A percentile compares a stretch with the other conserved stretches of the same genome.
Conservation (phyloP, 139 green algal genomes). For the Haematococcus sp. region DNA sequence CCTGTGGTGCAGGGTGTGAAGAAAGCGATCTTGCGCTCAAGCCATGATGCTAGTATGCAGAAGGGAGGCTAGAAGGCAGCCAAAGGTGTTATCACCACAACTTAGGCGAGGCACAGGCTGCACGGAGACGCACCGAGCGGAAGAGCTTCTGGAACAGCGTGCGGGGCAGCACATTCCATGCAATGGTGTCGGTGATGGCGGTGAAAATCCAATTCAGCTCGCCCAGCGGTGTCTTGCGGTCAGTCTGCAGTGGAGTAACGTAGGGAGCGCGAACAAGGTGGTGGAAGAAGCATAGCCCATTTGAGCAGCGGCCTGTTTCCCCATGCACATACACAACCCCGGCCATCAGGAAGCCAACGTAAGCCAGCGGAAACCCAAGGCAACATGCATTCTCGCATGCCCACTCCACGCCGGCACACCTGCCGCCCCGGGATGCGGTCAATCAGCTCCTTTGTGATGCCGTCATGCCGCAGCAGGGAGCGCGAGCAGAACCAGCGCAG, state of each 20-base stretch:
- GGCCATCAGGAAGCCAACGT: no score
- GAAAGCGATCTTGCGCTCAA: no score
- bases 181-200: constrained; percentile 99
- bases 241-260: constrained; percentile 50
- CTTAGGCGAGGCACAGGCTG: no score
- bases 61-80: no score
- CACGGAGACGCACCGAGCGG: constrained; percentile 61
- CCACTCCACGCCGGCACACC: no score
- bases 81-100: no score
- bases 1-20: constrained; percentile 54
- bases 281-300: no score
- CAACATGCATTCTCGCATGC: no score
- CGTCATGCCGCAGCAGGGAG: constrained; percentile 57
- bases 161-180: constrained; percentile 94
- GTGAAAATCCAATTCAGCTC: constrained; percentile 99
- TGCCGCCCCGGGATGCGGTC: constrained; percentile 61
- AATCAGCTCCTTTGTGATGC: constrained; percentile 70
- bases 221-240: constrained; percentile 97
- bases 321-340: no score
- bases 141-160: constrained; percentile 97
- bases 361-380: no score
- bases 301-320: no score
- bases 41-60: no score
- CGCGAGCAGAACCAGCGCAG: constrained; percentile 82
- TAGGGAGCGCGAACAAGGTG: not conserved